phyloP scores from a whole-genome alignment of 441 rosid genomes.

The Monsonia emarginata region DNA sequence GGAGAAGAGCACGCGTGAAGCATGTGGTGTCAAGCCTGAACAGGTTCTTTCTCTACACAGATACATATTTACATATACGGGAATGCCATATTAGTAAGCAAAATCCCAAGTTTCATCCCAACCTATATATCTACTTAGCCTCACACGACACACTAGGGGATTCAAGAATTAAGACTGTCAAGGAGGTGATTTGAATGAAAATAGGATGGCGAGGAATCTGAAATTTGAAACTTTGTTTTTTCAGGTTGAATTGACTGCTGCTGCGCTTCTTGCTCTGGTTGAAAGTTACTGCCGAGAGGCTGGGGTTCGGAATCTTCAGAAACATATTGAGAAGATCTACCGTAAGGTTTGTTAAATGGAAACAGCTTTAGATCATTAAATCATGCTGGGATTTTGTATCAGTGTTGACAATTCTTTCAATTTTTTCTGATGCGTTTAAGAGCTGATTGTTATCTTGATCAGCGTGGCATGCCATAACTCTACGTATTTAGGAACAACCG shows the following conservation, averaged over 20 bases:
- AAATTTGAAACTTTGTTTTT: conserved; percentile 7
- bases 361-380: neutral
- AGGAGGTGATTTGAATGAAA: too few relatives aligned
- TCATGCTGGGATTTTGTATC: neutral
- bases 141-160: neutral
- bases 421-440: neutral
- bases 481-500: neutral
- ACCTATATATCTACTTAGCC: neutral
- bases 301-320: conserved; percentile 97
- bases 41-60: conserved; percentile 33
- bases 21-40: conserved; percentile 89
- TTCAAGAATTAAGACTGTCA: too few relatives aligned
- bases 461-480: neutral
- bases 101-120: too few relatives aligned
- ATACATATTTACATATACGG: neutral
- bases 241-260: conserved; percentile 90
- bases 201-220: neutral
- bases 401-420: neutral
- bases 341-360: conserved; percentile 59
- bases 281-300: conserved; percentile 98
- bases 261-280: conserved; percentile 79
- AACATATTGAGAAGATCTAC: conserved; percentile 94
- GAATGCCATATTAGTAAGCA: too few relatives aligned
- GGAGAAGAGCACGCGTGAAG: conserved; percentile 66
- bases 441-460: neutral